phyloP scores from a whole-genome alignment of 495 filamentous ascomycete genomes.

The Lepidopterella palustris region DNA sequence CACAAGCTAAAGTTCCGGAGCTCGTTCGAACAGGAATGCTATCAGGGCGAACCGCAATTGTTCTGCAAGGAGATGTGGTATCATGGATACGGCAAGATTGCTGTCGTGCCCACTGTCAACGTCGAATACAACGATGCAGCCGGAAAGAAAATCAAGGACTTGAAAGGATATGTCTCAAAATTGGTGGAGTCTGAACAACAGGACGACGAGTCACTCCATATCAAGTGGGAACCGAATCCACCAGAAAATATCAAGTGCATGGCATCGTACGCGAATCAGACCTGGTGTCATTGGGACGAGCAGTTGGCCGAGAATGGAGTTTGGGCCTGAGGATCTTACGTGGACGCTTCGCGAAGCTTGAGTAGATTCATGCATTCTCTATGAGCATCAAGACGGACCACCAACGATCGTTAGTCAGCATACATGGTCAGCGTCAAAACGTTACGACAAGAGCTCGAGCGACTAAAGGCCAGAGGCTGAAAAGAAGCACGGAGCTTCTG shows the following conservation, averaged over 20 bases:
- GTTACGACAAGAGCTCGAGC: too few species aligned
- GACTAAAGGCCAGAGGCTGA: too few species aligned
- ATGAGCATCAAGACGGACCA: too few species aligned
- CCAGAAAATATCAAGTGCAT: constrained; percentile 32
- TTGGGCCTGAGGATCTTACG: too few species aligned
- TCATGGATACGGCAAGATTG: constrained; percentile 42
- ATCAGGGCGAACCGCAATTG: constrained; percentile 43
- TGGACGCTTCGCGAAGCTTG: too few species aligned
- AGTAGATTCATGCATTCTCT: too few species aligned
- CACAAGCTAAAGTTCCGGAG: constrained; percentile 37
- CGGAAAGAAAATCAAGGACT: constrained; percentile 37
- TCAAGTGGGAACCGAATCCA: constrained; percentile 26
- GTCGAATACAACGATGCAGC: constrained; percentile 41
- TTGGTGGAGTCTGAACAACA: constrained; percentile 16
- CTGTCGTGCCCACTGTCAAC: constrained; percentile 47
- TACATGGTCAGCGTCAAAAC: too few species aligned
- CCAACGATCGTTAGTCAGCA: too few species aligned
- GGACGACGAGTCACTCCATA: background rate
- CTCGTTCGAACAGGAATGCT: constrained; percentile 38
- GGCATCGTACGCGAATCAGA: background rate
- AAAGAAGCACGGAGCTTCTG: too few species aligned
- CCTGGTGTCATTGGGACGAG: constrained; percentile 14
- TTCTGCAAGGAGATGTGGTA: constrained; percentile 48
- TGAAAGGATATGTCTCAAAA: constrained; percentile 39
- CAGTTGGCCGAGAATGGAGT: constrained; percentile 1